A percentile compares a stretch with the other conserved stretches of the same genome.
These are phyloP conservation scores for Paecilomyces dactylethromorphus DNA, from an alignment of 2,329 filamentous ascomycete genomes.

Conservation along the genomic window DNA sequence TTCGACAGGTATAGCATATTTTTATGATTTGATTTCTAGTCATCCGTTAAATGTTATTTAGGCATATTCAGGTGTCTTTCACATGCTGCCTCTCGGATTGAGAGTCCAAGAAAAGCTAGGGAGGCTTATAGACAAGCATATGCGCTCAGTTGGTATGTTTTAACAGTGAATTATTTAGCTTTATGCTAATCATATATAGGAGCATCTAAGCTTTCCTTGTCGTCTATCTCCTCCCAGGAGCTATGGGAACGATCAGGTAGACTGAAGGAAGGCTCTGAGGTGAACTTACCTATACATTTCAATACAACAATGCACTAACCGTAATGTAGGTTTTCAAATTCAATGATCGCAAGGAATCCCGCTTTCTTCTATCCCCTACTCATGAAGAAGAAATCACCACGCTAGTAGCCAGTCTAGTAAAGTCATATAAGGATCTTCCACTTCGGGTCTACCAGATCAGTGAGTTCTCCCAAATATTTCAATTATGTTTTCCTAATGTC, in stretches of 20 bases:
- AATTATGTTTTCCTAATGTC: slow-evolving; percentile 2
- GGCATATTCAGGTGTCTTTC: slow-evolving; percentile 86
- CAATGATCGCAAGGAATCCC: slow-evolving; percentile 66
- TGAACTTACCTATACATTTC: slow-evolving; percentile 28
- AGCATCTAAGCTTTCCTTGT: slow-evolving; percentile 75
- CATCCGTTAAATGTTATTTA: slow-evolving; percentile 26
- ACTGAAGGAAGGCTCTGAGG: slow-evolving; percentile 69
- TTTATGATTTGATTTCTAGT: not conserved
- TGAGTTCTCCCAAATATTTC: slow-evolving; percentile 30
- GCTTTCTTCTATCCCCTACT: slow-evolving; percentile 78
- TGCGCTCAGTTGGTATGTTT: slow-evolving; percentile 62
- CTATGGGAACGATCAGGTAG: slow-evolving; percentile 82
- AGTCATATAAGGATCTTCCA: slow-evolving; percentile 81
- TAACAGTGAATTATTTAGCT: not conserved
- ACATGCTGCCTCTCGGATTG: slow-evolving; percentile 79
- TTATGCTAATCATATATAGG: slow-evolving; percentile 38
- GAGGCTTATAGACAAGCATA: slow-evolving; percentile 77
- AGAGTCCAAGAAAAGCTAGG: slow-evolving; percentile 87
- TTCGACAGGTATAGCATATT: slow-evolving; percentile 55
- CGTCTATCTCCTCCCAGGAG: slow-evolving; percentile 75
- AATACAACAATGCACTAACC: slow-evolving; percentile 14
- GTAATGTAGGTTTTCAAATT: slow-evolving; percentile 65
- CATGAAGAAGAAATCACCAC: slow-evolving; percentile 95
- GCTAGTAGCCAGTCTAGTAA: slow-evolving; percentile 64
- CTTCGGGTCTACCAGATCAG: slow-evolving; percentile 85